Percentiles rank a stretch among this genome's conserved stretches.
Evolutionary conservation across 1,284 basidiomycete genomes (phyloP).

Genomic region (Leccinum holopus): DNA sequence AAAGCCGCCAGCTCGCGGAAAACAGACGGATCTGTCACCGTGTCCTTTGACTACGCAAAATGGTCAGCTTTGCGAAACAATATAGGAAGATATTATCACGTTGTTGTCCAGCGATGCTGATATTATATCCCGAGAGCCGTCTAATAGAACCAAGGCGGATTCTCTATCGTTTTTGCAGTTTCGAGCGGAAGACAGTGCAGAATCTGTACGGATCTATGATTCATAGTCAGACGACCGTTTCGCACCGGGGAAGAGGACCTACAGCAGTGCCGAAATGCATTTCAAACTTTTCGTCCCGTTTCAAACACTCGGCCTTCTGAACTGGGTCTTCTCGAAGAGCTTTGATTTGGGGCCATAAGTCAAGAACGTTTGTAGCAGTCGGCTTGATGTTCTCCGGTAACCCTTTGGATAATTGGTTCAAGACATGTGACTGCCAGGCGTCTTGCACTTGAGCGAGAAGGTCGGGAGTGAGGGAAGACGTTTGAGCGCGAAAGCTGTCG

Average conservation of each 20-base stretch:
- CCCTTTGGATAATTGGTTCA: conserved; percentile 59
- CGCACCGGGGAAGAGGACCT: conserved; percentile 30
- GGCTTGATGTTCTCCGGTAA: conserved; percentile 49
- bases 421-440: conserved; percentile 68
- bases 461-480: conserved; percentile 54
- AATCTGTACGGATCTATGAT: conserved; percentile 51
- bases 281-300: conserved; percentile 86
- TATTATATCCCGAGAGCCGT: conserved; percentile 74
- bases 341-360: conserved; percentile 53
- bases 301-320: conserved; percentile 71
- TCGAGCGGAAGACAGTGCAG: conserved; percentile 50
- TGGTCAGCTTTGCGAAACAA: conserved; percentile 10
- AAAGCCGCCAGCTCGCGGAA: conserved; percentile 83
- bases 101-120: conserved; percentile 73
- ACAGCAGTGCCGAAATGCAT: conserved; percentile 82
- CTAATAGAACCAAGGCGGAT: conserved; percentile 63
- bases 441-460: conserved; percentile 60
- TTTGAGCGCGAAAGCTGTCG: conserved; percentile 58
- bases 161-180: conserved; percentile 43
- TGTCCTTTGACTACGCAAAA: conserved; percentile 62
- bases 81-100: conserved; percentile 40
- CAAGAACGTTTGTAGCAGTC: conserved; percentile 48
- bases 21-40: conserved; percentile 85
- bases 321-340: conserved; percentile 48
- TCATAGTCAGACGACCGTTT: conserved; percentile 18